Percentiles rank a stretch among this genome's conserved stretches.
Conservation (phyloP, 352 stramenopile species). For the Aphanomyces stellatus region DNA sequence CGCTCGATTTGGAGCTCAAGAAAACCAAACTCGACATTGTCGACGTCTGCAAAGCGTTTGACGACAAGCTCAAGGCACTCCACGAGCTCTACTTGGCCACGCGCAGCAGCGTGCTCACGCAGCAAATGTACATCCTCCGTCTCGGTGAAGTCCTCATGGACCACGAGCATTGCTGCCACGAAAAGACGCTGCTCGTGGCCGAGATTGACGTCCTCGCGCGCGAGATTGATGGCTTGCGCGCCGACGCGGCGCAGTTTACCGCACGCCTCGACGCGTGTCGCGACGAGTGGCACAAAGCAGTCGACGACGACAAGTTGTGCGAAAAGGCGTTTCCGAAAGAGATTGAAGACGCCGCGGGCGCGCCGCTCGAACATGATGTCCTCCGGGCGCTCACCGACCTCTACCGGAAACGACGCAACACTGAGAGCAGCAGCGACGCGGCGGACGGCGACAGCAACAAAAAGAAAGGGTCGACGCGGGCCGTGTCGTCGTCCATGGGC, state of each 20-base stretch:
- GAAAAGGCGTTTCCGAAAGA: conserved; percentile 58
- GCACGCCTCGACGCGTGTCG: conserved; percentile 40
- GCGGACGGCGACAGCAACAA: conserved; percentile 30
- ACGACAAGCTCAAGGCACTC: conserved; percentile 69
- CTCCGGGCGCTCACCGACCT: conserved; percentile 65
- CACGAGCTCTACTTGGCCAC: conserved; percentile 49
- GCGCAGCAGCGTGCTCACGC: conserved; percentile 37
- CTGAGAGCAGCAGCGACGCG: too few species aligned
- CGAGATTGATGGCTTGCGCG: conserved; percentile 25
- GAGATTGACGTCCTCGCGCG: conserved; percentile 23
- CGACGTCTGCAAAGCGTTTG: conserved; percentile 74
- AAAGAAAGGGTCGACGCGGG: conserved; percentile 30
- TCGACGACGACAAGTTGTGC: conserved; percentile 57
- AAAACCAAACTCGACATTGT: conserved; percentile 72
- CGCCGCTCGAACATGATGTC: conserved; percentile 64
- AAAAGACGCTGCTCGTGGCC: conserved; percentile 25
- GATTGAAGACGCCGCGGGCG: conserved; percentile 48
- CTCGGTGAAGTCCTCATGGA: conserved; percentile 45
- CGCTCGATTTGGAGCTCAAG: conserved; percentile 82
- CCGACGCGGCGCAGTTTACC: conserved; percentile 42
- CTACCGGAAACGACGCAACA: conserved; percentile 57
- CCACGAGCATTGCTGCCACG: conserved; percentile 38
- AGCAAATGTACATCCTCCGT: conserved; percentile 65
- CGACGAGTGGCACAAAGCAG: conserved; percentile 53
- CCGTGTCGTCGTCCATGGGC: conserved; percentile 25